Base-by-base conservation (phyloP, 2,329 filamentous ascomycete genomes). In the Cercospora sp. region DNA sequence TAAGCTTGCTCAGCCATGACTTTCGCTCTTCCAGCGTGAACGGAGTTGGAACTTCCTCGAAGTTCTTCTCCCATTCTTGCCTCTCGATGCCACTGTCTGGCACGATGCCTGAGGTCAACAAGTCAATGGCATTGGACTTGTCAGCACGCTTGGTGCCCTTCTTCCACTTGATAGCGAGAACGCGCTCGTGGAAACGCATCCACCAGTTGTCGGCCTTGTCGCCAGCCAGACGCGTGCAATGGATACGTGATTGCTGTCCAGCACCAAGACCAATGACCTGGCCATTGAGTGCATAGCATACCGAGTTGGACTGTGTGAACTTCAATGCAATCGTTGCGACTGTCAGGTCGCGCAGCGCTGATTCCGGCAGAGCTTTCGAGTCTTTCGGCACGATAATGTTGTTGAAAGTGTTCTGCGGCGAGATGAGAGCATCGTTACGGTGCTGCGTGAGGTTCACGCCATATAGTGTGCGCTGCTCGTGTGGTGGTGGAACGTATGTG, bases 121-220 rank as follows among this genome's bases (percentile, higher is more conserved):
- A 86, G 79, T 98, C 95, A 77, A 98, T 97, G 72, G 94, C 94
- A 80, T 99, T 99, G 85, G 91, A 96, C 88, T 98, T 99, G 81
- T 97, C 94, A 58, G 95, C 88, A 67, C 95, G 89, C 89, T 98
- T 98, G 78, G 91, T 93, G 76, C 95, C 94, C 84, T 95, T 94
- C 87, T 97, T 97, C 92, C 93, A 99, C 85, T 94, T 92, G 80
- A 99, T 90, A 78, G 85, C 86, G 61, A 98, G 86, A 12, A 95
- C 92, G 63, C 92, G 90, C 74, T 92, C 90, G 85, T 97, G 92
- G 89, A 98, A 98, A 77, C 95, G 91, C 86, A 99, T 91, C 95
- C 94, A 99, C 94, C 94, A 98, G 86, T 97, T 97, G 82, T 99
- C 95, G 60, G 94, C 93, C 86, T 99, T 99, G 85, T 98, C 94